Evolutionary conservation across 495 filamentous ascomycete species (phyloP).

Genomic region (Aspergillus egyptiacus): DNA sequence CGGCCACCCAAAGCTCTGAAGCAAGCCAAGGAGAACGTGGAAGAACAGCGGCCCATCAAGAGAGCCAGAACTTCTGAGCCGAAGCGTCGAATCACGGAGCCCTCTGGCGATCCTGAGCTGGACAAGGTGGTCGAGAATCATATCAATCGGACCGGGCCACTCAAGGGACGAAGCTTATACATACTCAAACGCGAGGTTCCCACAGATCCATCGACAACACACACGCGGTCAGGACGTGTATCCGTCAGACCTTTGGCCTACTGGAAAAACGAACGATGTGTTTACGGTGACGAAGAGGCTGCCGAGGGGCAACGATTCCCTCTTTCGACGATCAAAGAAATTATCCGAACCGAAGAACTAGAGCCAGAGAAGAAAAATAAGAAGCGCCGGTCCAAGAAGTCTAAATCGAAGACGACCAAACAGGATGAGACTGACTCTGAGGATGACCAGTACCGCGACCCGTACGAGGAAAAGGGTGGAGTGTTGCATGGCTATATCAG

Average conservation of each 20-base stretch:
- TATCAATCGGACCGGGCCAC: conserved; percentile 38
- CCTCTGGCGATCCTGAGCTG: conserved; percentile 28
- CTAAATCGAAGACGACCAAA: conserved; percentile 32
- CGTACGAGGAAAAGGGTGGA: conserved; percentile 57
- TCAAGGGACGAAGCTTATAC: conserved; percentile 56
- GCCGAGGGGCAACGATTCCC: conserved; percentile 48
- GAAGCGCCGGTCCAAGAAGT: conserved; percentile 31
- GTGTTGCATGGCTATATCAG: conserved; percentile 53
- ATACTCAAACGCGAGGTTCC: conserved; percentile 67
- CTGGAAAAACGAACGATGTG: conserved; percentile 78
- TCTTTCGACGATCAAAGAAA: conserved; percentile 62
- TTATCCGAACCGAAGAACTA: conserved; percentile 66
- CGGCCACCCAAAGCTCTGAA: conserved; percentile 29
- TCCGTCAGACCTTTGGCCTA: conserved; percentile 71
- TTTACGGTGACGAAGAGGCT: conserved; percentile 57
- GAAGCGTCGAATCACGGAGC: conserved; percentile 8
- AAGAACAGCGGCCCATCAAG: conserved; percentile 30
- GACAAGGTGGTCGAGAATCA: conserved; percentile 40
- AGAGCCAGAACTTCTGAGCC: conserved; percentile 27
- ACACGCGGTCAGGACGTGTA: conserved; percentile 51
- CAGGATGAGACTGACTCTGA: conserved; percentile 40
- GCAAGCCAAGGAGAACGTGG: conserved; percentile 18
- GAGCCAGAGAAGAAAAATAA: conserved; percentile 38
- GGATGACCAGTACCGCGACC: conserved; percentile 44
- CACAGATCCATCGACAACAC: conserved; percentile 39